Evolutionary conservation across 257 asterid species (phyloP).

Genomic region (Cruciata laevipes): DNA sequence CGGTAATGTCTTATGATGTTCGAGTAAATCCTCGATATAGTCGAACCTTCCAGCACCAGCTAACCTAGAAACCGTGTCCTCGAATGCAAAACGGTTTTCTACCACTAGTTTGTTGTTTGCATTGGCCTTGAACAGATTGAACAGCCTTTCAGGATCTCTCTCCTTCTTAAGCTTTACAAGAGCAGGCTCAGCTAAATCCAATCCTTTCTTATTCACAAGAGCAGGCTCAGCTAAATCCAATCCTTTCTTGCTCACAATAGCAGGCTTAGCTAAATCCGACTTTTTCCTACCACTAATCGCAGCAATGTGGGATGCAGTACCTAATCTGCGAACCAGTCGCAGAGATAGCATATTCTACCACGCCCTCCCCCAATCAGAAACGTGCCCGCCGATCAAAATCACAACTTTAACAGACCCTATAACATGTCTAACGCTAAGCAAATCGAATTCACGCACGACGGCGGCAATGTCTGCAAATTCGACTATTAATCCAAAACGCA

Average conservation of each 20-base stretch:
- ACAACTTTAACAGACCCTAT: conserved; percentile 12
- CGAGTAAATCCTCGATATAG: conserved; percentile 62
- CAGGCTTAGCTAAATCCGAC: conserved; percentile 14
- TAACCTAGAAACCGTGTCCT: conserved; percentile 64
- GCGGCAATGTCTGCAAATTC: background rate
- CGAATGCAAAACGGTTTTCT: conserved; percentile 68
- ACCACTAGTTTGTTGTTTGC: conserved; percentile 57
- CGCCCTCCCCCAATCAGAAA: conserved; percentile 22
- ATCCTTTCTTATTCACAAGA: conserved; percentile 10
- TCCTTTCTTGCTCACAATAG: conserved; percentile 8
- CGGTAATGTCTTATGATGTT: conserved; percentile 76
- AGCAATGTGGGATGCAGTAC: conserved; percentile 26
- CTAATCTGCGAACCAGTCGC: conserved; percentile 72
- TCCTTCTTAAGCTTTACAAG: conserved; percentile 61
- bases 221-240: conserved; percentile 41
- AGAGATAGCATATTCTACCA: conserved; percentile 60
- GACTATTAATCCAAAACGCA: background rate
- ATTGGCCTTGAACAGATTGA: conserved; percentile 64
- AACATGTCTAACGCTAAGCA: background rate
- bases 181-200: conserved; percentile 51
- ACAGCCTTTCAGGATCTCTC: conserved; percentile 62
- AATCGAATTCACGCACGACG: background rate
- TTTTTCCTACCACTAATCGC: conserved; percentile 22
- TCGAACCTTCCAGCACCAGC: conserved; percentile 74
- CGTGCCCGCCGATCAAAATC: conserved; percentile 37